Percentiles rank a stretch among this genome's conserved stretches.
Evolutionary conservation across 1,284 basidiomycete genomes (phyloP).

Genomic region (Cryptococcus hybrid): DNA sequence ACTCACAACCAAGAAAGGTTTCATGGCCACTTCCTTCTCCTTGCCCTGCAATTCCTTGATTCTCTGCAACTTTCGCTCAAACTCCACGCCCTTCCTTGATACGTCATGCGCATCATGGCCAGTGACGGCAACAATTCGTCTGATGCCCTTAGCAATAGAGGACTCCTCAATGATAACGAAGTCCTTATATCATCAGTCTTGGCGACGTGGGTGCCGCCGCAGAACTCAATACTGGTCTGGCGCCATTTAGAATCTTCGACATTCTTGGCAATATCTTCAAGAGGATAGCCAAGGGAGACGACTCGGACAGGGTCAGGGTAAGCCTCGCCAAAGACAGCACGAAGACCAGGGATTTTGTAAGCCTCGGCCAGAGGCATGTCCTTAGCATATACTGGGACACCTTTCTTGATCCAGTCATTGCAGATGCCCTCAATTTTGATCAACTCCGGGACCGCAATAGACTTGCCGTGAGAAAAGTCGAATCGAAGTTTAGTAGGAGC

Average conservation of each 20-base stretch:
- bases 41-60: conserved; percentile 68
- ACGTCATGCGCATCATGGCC: conserved; percentile 88
- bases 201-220: conserved; percentile 95
- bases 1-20: conserved; percentile 73
- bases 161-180: conserved; percentile 94
- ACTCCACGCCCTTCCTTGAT: conserved; percentile 65
- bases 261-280: conserved; percentile 82
- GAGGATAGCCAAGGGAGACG: conserved; percentile 81
- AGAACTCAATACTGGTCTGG: conserved; percentile 90
- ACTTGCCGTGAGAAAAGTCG: conserved; percentile 96
- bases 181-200: conserved; percentile 92
- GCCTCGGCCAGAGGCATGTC: conserved; percentile 81
- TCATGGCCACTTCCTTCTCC: conserved; percentile 81
- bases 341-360: conserved; percentile 83
- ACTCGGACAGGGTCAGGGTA: conserved; percentile 98
- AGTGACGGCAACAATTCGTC: conserved; percentile 90
- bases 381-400: conserved; percentile 84
- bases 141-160: conserved; percentile 97
- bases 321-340: conserved; percentile 96
- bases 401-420: conserved; percentile 84
- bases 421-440: conserved; percentile 79
- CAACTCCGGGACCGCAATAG: conserved; percentile 72
- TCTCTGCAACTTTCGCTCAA: conserved; percentile 64
- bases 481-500: conserved; percentile 94
- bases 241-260: conserved; percentile 89